Conservation (phyloP, 108 stramenopile genomes). For the Nannochloropsis gaditana region DNA sequence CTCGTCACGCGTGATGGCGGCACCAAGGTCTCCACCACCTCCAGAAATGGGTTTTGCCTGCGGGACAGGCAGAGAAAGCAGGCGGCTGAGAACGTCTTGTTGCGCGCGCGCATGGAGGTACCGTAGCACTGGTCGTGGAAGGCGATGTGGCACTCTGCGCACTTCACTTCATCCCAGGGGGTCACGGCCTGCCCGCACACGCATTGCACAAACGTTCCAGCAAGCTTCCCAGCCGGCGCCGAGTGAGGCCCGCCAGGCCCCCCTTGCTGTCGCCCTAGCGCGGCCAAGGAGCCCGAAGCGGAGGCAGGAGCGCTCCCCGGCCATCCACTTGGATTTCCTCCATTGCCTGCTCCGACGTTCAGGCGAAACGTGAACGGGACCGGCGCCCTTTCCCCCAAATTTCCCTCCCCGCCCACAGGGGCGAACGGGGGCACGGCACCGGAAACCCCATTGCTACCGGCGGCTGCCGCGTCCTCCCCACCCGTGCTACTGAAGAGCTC, state of each 20-base stretch:
- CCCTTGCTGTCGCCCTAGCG: not conserved
- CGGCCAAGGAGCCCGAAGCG: not conserved
- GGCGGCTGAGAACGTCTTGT: not conserved
- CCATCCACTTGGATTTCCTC: not conserved
- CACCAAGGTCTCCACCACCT: not conserved
- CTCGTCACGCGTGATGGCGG: not conserved
- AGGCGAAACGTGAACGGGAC: no score
- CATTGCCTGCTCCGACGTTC: not conserved
- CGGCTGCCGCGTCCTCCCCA: not conserved
- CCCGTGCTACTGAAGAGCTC: no score
- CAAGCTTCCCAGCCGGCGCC: no score
- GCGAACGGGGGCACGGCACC: not conserved
- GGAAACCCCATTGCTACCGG: not conserved
- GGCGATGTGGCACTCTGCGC: not conserved
- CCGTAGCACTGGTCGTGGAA: conserved; percentile 2
- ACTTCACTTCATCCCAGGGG: not conserved
- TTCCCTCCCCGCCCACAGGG: no score
- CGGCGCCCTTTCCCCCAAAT: no score
- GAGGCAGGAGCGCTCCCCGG: not conserved
- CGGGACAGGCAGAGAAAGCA: not conserved
- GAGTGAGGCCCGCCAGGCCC: not conserved
- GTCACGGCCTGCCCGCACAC: not conserved
- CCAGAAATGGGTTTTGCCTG: not conserved
- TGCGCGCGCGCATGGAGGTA: conserved; percentile 1
- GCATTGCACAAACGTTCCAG: not conserved